These are phyloP conservation scores for Aspergillus incahuasiensis DNA, from an alignment of 495 filamentous ascomycete genomes.

Conservation along the genomic window DNA sequence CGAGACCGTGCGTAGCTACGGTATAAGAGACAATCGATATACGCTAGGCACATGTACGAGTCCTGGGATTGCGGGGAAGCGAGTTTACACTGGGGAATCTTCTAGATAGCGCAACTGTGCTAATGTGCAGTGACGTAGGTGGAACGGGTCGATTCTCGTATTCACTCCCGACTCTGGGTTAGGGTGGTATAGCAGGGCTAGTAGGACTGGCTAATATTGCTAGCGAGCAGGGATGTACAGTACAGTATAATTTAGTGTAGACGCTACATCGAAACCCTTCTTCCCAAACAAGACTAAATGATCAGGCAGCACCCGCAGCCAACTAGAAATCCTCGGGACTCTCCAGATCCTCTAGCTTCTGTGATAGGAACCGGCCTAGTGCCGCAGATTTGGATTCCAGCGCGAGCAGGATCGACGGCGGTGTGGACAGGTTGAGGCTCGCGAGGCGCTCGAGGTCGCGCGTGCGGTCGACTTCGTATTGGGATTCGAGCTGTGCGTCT, in stretches of 20 bases:
- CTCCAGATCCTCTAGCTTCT: slow-evolving; percentile 41
- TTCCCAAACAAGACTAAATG: no score
- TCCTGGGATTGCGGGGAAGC: no score
- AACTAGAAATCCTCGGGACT: slow-evolving; percentile 45
- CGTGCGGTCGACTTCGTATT: slow-evolving; percentile 41
- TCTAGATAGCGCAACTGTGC: no score
- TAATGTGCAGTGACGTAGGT: neutral
- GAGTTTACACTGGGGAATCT: no score
- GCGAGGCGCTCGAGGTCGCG: slow-evolving; percentile 38
- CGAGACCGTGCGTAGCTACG: no score
- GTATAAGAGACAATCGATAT: no score
- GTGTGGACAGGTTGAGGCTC: slow-evolving; percentile 40
- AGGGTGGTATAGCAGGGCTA: neutral
- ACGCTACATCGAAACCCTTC: neutral
- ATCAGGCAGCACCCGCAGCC: no score
- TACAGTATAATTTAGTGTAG: neutral
- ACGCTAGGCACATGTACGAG: no score
- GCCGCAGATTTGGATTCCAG: slow-evolving; percentile 46
- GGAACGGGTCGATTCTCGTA: neutral
- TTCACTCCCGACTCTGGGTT: neutral
- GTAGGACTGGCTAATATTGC: neutral
- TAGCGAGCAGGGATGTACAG: neutral
- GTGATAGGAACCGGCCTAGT: slow-evolving; percentile 37
- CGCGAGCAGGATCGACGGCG: slow-evolving; percentile 38
- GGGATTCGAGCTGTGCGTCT: slow-evolving; percentile 31